Conservation (phyloP, 164 flowering plant genomes). For the Aristolochia fimbriata region DNA sequence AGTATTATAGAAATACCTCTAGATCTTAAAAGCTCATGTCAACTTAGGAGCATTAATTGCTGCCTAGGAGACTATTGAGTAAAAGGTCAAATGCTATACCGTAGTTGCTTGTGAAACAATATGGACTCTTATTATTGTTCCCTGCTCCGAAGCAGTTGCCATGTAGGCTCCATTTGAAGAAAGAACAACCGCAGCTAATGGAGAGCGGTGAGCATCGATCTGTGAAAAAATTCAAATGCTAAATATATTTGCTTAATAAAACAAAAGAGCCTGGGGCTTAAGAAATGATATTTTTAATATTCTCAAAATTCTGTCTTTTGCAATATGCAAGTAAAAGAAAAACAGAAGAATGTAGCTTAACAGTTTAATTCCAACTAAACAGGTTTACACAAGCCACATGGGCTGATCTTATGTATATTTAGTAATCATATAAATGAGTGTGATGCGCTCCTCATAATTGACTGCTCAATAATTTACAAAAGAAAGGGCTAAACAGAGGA, state of each 20-base stretch:
- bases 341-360: too few species aligned
- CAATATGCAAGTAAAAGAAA: too few species aligned
- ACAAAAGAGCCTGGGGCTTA: too few species aligned
- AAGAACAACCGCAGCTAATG: conserved; percentile 66
- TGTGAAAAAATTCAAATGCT: conserved; percentile 16
- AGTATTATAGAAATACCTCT: neutral
- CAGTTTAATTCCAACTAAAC: too few species aligned
- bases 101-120: conserved; percentile 70
- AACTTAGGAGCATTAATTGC: neutral
- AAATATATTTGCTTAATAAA: neutral
- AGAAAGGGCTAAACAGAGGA: too few species aligned
- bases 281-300: too few species aligned
- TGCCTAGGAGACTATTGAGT: neutral
- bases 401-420: too few species aligned
- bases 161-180: conserved; percentile 79
- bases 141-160: conserved; percentile 97
- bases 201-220: conserved; percentile 88
- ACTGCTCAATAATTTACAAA: too few species aligned
- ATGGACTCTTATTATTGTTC: conserved; percentile 87
- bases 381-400: too few species aligned
- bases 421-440: too few species aligned
- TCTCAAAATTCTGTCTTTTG: too few species aligned
- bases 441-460: too few species aligned
- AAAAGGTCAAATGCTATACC: conserved; percentile 25
- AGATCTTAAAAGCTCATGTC: neutral